Conservation (phyloP, 345 rosid species). For the Ailanthus altissimus region DNA sequence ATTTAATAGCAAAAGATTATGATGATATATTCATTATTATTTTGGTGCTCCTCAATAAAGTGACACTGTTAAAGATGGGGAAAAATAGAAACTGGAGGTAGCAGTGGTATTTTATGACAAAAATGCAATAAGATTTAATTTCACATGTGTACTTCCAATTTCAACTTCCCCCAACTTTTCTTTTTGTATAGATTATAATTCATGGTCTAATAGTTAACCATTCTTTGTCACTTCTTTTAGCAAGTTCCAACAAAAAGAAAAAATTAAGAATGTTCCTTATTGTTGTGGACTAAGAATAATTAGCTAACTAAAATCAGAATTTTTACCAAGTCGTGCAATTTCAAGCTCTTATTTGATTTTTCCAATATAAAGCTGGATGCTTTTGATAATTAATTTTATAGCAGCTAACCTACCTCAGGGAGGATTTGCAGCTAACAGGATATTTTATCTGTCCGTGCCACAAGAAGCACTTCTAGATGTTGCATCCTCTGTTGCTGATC, state of each 20-base stretch:
- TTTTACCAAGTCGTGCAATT: not conserved
- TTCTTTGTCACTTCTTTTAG: not conserved
- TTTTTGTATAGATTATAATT: not conserved
- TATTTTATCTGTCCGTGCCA: conserved; percentile 78
- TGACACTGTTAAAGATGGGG: not conserved
- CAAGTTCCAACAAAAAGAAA: not conserved
- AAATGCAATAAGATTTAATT: no score
- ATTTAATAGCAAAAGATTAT: not conserved
- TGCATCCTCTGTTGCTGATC: conserved; percentile 51
- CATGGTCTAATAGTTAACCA: not conserved
- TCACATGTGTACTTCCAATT: not conserved
- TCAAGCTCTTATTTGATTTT: conserved; percentile 18
- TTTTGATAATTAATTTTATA: conserved; percentile 34
- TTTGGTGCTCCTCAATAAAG: not conserved
- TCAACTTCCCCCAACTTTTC: not conserved
- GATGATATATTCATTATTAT: not conserved
- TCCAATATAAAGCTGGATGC: conserved; percentile 18
- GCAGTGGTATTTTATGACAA: not conserved
- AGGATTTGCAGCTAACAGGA: conserved; percentile 54
- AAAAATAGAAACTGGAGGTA: not conserved
- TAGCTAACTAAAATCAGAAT: not conserved
- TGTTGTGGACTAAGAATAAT: not conserved
- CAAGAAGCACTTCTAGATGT: conserved; percentile 84
- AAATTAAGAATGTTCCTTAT: not conserved
- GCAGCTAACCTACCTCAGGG: conserved; percentile 51